Percentiles rank a stretch among this genome's conserved stretches.
phyloP scores from a whole-genome alignment of 176 grass and related monocot genomes.

The Oryza brachyantha region DNA sequence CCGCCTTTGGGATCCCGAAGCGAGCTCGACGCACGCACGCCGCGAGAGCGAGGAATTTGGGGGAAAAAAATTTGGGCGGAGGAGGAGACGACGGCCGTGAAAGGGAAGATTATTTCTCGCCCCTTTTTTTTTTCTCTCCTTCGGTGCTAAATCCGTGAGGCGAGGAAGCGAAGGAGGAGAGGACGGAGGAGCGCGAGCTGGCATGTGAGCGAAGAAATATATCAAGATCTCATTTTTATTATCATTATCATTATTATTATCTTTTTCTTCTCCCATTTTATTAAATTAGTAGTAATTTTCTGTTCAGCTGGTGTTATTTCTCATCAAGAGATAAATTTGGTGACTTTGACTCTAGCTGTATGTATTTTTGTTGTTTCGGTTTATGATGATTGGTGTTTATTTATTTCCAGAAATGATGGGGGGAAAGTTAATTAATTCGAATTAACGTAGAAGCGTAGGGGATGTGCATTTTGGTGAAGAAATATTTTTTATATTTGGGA shows the following conservation, averaged over 20 bases:
- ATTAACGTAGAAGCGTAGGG: neutral
- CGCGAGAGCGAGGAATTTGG: conserved; percentile 14
- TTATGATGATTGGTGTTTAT: neutral
- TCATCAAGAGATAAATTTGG: too few relatives aligned
- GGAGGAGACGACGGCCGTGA: conserved; percentile 23
- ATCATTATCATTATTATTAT: too few relatives aligned
- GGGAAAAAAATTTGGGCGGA: conserved; percentile 17
- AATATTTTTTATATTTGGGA: neutral
- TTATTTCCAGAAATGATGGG: neutral
- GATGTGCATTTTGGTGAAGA: neutral
- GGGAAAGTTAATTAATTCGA: too few relatives aligned
- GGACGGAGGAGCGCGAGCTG: conserved; percentile 23
- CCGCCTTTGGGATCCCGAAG: conserved; percentile 6
- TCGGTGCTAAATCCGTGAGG: conserved; percentile 43
- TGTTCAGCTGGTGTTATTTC: too few relatives aligned
- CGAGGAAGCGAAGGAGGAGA: neutral
- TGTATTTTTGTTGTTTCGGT: neutral
- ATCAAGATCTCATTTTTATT: conserved; percentile 2
- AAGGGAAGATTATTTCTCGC: conserved; percentile 37
- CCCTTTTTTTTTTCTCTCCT: neutral
- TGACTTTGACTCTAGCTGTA: neutral
- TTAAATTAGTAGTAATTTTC: too few relatives aligned
- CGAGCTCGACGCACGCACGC: neutral
- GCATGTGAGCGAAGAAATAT: conserved; percentile 19
- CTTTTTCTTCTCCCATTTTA: neutral